phyloP scores from a whole-genome alignment of 805 yeast genomes.

The Teunomyces gatunensis region DNA sequence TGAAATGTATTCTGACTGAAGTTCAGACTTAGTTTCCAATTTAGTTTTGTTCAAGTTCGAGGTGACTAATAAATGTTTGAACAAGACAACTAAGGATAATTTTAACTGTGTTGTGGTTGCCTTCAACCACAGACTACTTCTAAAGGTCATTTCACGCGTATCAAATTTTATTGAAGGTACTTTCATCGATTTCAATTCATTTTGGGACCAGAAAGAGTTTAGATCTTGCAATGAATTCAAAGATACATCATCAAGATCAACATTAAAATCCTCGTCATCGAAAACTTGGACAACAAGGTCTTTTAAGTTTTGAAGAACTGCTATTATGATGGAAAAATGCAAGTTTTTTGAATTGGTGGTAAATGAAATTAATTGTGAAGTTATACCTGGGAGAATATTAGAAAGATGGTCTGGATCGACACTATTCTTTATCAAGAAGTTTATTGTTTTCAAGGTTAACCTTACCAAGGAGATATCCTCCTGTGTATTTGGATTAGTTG shows the following conservation, averaged over 20 bases:
- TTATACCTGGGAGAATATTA: slow-evolving; percentile 39
- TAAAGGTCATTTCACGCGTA: slow-evolving; percentile 5
- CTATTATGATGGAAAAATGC: slow-evolving; percentile 20
- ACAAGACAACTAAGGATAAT: slow-evolving; percentile 28
- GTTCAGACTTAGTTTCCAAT: slow-evolving; percentile 21
- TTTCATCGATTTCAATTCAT: not conserved
- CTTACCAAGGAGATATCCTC: slow-evolving; percentile 16
- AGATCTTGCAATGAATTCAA: not conserved
- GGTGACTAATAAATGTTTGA: slow-evolving; percentile 25
- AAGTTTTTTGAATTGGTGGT: slow-evolving; percentile 18
- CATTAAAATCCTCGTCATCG: slow-evolving; percentile 17
- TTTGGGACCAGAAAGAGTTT: not conserved
- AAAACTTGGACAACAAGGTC: slow-evolving; percentile 27
- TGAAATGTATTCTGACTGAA: slow-evolving; percentile 19
- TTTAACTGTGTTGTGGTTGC: slow-evolving; percentile 40
- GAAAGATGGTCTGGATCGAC: slow-evolving; percentile 32
- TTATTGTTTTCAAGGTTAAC: slow-evolving; percentile 12
- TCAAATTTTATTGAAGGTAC: not conserved
- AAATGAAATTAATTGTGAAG: slow-evolving; percentile 32
- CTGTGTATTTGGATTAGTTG: slow-evolving; percentile 9
- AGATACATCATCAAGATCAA: not conserved
- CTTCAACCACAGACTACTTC: slow-evolving; percentile 32
- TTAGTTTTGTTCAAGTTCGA: slow-evolving; percentile 17
- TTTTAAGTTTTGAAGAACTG: slow-evolving; percentile 20
- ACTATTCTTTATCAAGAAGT: slow-evolving; percentile 11